Evolutionary conservation across 75 land plant species (phyloP).

Genomic region (Selaginella moellendorffii): DNA sequence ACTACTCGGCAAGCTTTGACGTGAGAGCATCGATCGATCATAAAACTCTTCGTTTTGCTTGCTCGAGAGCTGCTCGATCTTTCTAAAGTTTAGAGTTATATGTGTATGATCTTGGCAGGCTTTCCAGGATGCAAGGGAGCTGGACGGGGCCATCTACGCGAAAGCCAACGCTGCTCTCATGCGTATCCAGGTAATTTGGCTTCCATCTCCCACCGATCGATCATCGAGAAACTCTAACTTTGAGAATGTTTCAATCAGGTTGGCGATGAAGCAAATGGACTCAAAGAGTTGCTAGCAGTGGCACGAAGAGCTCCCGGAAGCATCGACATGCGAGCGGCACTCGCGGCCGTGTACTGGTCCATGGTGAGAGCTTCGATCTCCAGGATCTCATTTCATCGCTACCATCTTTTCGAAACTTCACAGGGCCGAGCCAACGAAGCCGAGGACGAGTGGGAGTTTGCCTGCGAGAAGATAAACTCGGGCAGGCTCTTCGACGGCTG

Average conservation of each 20-base stretch:
- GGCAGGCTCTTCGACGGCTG: conserved; percentile 11
- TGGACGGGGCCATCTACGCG: conserved; percentile 12
- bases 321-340: conserved; percentile 13
- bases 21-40: too few species aligned
- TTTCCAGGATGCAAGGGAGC: conserved; percentile 12
- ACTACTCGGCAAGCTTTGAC: conserved; percentile 8
- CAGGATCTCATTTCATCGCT: too few species aligned
- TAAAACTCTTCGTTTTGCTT: too few species aligned
- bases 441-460: conserved; percentile 8
- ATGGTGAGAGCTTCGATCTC: too few species aligned
- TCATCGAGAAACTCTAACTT: neutral
- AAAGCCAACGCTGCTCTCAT: conserved; percentile 10
- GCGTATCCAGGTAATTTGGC: conserved; percentile 11
- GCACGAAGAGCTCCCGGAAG: conserved; percentile 12
- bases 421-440: conserved; percentile 6
- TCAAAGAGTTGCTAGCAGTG: conserved; percentile 9
- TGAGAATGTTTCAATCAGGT: neutral
- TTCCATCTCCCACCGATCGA: neutral
- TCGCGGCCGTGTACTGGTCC: conserved; percentile 14
- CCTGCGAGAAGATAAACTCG: conserved; percentile 7
- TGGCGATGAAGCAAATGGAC: conserved; percentile 9
- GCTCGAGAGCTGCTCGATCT: neutral
- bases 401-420: too few species aligned
- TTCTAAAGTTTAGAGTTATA: neutral
- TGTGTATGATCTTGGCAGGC: too few species aligned